Evolutionary conservation across 2,329 filamentous ascomycete species (phyloP).

Genomic region (Fusarium pseudoanthophilum): DNA sequence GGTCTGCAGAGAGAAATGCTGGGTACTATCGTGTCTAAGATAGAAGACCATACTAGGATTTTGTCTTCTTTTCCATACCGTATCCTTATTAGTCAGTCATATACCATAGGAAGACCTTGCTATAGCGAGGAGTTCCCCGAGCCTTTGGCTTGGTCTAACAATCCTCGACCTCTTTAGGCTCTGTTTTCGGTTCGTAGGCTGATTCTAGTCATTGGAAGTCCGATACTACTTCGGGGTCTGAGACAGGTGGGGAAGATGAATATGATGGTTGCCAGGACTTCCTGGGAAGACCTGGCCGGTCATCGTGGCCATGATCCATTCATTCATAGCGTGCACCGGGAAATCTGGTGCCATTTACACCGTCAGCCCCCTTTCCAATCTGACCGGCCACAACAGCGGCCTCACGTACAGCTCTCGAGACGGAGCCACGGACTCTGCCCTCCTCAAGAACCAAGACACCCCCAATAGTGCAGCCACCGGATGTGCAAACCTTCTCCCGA

Average conservation of each 20-base stretch:
- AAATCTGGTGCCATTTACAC: slow-evolving; percentile 51
- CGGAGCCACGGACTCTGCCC: slow-evolving; percentile 72
- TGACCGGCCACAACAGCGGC: slow-evolving; percentile 76
- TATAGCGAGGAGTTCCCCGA: too few species aligned
- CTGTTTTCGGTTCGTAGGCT: neutral
- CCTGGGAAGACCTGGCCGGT: neutral
- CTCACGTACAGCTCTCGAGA: slow-evolving; percentile 76
- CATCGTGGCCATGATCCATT: slow-evolving; percentile 7
- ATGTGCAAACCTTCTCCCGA: slow-evolving; percentile 80
- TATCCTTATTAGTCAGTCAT: neutral
- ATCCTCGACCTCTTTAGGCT: neutral
- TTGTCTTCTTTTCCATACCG: neutral
- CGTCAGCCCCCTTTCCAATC: slow-evolving; percentile 57
- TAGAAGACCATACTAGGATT: slow-evolving; percentile 13
- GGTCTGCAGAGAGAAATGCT: slow-evolving; percentile 24
- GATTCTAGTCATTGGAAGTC: neutral
- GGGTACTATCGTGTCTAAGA: slow-evolving; percentile 23
- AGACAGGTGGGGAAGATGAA: neutral
- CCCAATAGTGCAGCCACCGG: slow-evolving; percentile 81
- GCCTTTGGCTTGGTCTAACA: too few species aligned
- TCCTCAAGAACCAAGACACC: slow-evolving; percentile 80
- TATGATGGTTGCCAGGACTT: neutral
- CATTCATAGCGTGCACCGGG: slow-evolving; percentile 25
- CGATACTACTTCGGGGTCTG: neutral
- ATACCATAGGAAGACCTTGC: too few species aligned